phyloP scores from a whole-genome alignment of 345 rosid genomes.

The rapeseed (Brassica napus) region DNA sequence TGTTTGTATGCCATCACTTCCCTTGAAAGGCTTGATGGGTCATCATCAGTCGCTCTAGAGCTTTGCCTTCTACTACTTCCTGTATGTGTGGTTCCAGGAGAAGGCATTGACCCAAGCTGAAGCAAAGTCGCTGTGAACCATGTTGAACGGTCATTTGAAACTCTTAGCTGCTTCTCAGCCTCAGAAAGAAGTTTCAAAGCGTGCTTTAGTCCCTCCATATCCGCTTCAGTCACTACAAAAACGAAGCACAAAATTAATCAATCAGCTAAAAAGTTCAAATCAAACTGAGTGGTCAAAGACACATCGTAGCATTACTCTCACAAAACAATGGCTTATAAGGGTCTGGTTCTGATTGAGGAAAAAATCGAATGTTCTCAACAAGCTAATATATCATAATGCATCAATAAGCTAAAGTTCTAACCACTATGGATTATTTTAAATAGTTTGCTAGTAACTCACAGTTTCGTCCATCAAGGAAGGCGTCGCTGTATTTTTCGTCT shows the following conservation, averaged over 20 bases:
- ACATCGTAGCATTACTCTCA: not conserved
- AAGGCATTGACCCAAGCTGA: slow-evolving; percentile 89
- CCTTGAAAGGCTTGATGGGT: slow-evolving; percentile 52
- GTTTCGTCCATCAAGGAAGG: slow-evolving; percentile 61
- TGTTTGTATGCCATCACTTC: slow-evolving; percentile 59
- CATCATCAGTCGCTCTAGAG: slow-evolving; percentile 82
- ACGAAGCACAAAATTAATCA: slow-evolving; percentile 1
- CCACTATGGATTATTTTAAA: slow-evolving; percentile 2
- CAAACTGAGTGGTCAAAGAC: not conserved
- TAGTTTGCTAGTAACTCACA: slow-evolving; percentile 59
- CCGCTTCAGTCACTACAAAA: slow-evolving; percentile 74
- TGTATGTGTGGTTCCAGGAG: slow-evolving; percentile 69
- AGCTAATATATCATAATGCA: slow-evolving; percentile 1
- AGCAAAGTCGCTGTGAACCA: slow-evolving; percentile 96
- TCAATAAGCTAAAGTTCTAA: not conserved
- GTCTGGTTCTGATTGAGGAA: not conserved
- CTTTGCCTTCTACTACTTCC: slow-evolving; percentile 85
- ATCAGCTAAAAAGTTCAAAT: not conserved
- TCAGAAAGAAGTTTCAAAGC: slow-evolving; percentile 96
- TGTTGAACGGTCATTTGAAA: slow-evolving; percentile 88
- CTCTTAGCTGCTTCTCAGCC: slow-evolving; percentile 87
- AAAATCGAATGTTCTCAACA: not conserved
- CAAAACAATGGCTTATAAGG: not conserved
- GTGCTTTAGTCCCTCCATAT: slow-evolving; percentile 83
- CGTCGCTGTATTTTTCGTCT: slow-evolving; percentile 49